A percentile compares a stretch with the other conserved stretches of the same genome.
Evolutionary conservation across 192 early-diverging fungal genomes (phyloP).

Genomic region (Haplosporangium gracile): DNA sequence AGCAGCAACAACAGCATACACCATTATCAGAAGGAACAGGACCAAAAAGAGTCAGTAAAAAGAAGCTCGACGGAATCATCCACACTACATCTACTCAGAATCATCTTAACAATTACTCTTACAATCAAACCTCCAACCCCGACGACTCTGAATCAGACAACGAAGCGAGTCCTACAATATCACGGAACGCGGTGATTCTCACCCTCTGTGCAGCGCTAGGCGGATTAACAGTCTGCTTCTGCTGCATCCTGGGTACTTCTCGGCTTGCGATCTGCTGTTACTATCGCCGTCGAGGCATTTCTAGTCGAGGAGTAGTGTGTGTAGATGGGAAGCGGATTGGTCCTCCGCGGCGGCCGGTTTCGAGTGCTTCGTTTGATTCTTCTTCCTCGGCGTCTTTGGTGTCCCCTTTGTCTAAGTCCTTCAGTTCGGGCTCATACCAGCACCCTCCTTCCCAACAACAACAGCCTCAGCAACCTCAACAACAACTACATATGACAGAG

Average conservation of each 20-base stretch:
- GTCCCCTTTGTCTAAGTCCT: too few relatives aligned
- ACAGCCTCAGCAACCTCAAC: not conserved
- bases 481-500: not conserved
- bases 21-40: not conserved
- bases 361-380: too few relatives aligned
- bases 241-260: slow-evolving; percentile 18
- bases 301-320: not conserved
- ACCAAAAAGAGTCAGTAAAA: not conserved
- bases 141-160: not conserved
- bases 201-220: slow-evolving; percentile 16
- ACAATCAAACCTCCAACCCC: not conserved
- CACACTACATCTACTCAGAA: not conserved
- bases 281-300: not conserved
- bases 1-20: not conserved
- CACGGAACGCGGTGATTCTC: not conserved
- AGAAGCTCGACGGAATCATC: not conserved
- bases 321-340: slow-evolving; percentile 7
- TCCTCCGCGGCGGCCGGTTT: not conserved
- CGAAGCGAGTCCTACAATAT: not conserved
- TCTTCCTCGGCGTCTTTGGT: not conserved
- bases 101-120: not conserved
- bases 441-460: too few relatives aligned
- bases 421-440: too few relatives aligned
- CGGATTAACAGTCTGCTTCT: slow-evolving; percentile 4
- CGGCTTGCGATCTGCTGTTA: slow-evolving; percentile 20